Evolutionary conservation across 2,329 filamentous ascomycete species (phyloP).

Genomic region (Fusarium verticillioides): DNA sequence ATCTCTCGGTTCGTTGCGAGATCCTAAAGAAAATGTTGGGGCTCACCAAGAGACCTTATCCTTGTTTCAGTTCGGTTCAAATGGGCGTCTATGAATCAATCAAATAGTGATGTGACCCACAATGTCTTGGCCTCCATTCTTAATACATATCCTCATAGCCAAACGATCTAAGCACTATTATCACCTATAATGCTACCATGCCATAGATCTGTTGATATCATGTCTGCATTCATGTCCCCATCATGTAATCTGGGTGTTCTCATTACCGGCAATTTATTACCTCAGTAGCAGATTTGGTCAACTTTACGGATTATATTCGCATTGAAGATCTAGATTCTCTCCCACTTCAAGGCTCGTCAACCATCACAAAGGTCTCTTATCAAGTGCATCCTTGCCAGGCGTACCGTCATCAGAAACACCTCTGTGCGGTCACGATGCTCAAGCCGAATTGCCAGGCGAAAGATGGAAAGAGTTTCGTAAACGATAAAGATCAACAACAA

Average conservation of each 20-base stretch:
- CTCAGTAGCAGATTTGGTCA: background rate
- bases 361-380: background rate
- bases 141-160: slow-evolving; percentile 8
- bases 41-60: slow-evolving; percentile 1
- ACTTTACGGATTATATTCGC: slow-evolving; percentile 36
- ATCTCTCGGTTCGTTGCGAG: slow-evolving; percentile 32
- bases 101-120: slow-evolving; percentile 22
- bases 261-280: background rate
- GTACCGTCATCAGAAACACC: background rate
- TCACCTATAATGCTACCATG: slow-evolving; percentile 3
- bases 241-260: background rate
- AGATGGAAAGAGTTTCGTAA: slow-evolving; percentile 32
- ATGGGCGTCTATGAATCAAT: slow-evolving; percentile 6
- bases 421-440: slow-evolving; percentile 9
- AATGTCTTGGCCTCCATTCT: background rate
- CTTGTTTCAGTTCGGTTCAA: slow-evolving; percentile 20
- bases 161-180: slow-evolving; percentile 17
- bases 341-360: slow-evolving; percentile 22
- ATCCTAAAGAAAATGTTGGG: slow-evolving; percentile 6
- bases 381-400: background rate
- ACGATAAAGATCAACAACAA: slow-evolving; percentile 40
- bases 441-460: slow-evolving; percentile 26
- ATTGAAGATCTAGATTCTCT: slow-evolving; percentile 46
- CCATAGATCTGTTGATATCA: slow-evolving; percentile 5
- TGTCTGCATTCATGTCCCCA: background rate